These are phyloP conservation scores for Ceratocystis eucalypticola DNA, from an alignment of 2,329 filamentous ascomycete species.

Conservation along the genomic window DNA sequence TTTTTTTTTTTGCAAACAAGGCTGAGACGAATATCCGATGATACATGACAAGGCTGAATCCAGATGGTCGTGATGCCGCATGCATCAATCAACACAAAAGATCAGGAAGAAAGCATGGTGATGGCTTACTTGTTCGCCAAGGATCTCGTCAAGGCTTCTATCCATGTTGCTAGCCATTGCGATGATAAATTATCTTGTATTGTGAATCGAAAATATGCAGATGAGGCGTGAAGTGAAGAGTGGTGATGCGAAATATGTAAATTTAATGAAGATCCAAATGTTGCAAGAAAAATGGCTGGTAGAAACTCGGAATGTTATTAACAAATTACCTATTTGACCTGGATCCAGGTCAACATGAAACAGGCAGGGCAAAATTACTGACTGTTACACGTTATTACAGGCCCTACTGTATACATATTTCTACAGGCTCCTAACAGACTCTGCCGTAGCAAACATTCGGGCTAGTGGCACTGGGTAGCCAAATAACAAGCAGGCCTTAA, in stretches of 20 bases:
- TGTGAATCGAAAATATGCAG: background rate
- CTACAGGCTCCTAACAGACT: background rate
- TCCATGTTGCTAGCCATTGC: conserved; percentile 36
- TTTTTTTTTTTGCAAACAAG: background rate
- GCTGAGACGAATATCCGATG: background rate
- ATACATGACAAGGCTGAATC: conserved; percentile 9
- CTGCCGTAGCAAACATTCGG: background rate
- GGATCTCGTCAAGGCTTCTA: conserved; percentile 44
- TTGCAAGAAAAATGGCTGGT: conserved; percentile 2
- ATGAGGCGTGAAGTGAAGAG: background rate
- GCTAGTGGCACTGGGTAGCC: background rate
- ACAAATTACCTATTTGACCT: background rate
- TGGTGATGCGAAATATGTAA: background rate
- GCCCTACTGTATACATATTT: background rate
- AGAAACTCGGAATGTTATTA: background rate
- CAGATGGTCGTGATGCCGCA: background rate
- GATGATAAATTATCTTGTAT: background rate
- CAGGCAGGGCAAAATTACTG: background rate
- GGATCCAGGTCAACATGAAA: conserved; percentile 12
- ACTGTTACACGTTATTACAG: background rate
- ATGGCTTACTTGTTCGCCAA: conserved; percentile 34
- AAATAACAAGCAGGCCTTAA: background rate
- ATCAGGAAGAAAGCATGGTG: background rate
- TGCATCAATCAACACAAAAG: background rate
- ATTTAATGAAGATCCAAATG: conserved; percentile 13